These are phyloP conservation scores for Ramularia collo-cygni DNA, from an alignment of 2,329 filamentous ascomycete species.

Conservation along the genomic window DNA sequence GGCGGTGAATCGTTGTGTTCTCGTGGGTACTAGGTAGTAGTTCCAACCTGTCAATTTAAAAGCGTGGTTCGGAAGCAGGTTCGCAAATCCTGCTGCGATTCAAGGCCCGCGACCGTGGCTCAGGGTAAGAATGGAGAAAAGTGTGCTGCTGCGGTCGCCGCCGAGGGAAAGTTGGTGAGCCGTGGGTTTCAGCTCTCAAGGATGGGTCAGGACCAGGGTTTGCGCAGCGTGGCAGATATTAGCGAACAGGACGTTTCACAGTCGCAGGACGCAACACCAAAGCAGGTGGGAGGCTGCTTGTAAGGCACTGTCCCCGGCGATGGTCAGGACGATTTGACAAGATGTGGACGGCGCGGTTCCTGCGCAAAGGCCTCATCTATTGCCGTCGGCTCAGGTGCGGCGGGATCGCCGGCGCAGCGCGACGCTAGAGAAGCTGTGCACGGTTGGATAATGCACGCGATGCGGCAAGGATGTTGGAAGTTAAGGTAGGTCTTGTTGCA, in stretches of 20 bases:
- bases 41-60: slow-evolving; percentile 6
- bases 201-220: no score
- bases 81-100: slow-evolving; percentile 11
- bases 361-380: slow-evolving; percentile 4
- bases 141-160: slow-evolving; percentile 1
- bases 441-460: slow-evolving; percentile 6
- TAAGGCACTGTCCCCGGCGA: slow-evolving; percentile 7
- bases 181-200: slow-evolving; percentile 10
- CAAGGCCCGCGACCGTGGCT: slow-evolving; percentile 11
- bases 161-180: slow-evolving; percentile 5
- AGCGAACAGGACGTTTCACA: slow-evolving; percentile 8
- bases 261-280: neutral
- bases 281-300: neutral
- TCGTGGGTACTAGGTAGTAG: slow-evolving; percentile 10
- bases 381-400: neutral
- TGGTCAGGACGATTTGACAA: neutral
- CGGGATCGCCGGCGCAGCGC: slow-evolving; percentile 7
- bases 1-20: slow-evolving; percentile 6
- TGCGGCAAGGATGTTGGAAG: neutral
- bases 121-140: slow-evolving; percentile 8
- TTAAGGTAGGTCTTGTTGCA: slow-evolving; percentile 1
- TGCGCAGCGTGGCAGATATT: slow-evolving; percentile 10
- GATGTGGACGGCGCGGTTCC: slow-evolving; percentile 3
- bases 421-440: slow-evolving; percentile 10
- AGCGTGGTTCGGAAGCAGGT: slow-evolving; percentile 9